Evolutionary conservation across 2,329 filamentous ascomycete species (phyloP).

Genomic region (Alternaria brassicicola): DNA sequence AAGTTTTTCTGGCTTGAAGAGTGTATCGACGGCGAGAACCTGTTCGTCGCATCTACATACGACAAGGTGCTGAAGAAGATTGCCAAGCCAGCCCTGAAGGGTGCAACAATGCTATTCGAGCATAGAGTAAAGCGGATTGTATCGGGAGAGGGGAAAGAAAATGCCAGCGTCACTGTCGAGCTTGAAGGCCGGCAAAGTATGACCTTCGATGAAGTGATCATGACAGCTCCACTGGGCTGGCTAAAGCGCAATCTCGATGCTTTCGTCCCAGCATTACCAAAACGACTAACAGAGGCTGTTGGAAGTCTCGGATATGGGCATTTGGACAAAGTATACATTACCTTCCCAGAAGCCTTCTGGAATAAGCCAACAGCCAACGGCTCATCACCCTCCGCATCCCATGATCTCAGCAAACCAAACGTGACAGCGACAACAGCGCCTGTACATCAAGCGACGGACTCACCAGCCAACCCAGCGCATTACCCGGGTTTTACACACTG

Average conservation of each 20-base stretch:
- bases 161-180: slow-evolving; percentile 48
- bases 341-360: slow-evolving; percentile 81
- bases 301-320: slow-evolving; percentile 70
- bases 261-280: slow-evolving; percentile 67
- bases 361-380: slow-evolving; percentile 35
- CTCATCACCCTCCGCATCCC: slow-evolving; percentile 5
- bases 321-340: slow-evolving; percentile 68
- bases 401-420: slow-evolving; percentile 39
- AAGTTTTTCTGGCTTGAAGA: slow-evolving; percentile 82
- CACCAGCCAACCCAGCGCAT: slow-evolving; percentile 40
- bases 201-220: slow-evolving; percentile 70
- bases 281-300: slow-evolving; percentile 65
- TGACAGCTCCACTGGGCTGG: slow-evolving; percentile 71
- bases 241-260: slow-evolving; percentile 46
- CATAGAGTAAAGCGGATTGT: slow-evolving; percentile 55
- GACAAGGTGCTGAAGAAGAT: slow-evolving; percentile 65
- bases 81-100: slow-evolving; percentile 61
- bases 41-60: slow-evolving; percentile 68
- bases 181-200: slow-evolving; percentile 54
- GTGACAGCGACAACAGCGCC: slow-evolving; percentile 48
- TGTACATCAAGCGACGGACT: slow-evolving; percentile 39
- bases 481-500: slow-evolving; percentile 76
- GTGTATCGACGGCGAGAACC: slow-evolving; percentile 73
- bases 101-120: slow-evolving; percentile 60
- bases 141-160: slow-evolving; percentile 23